phyloP scores from a whole-genome alignment of 2,329 filamentous ascomycete genomes.

The Microthyrium microscopicum region DNA sequence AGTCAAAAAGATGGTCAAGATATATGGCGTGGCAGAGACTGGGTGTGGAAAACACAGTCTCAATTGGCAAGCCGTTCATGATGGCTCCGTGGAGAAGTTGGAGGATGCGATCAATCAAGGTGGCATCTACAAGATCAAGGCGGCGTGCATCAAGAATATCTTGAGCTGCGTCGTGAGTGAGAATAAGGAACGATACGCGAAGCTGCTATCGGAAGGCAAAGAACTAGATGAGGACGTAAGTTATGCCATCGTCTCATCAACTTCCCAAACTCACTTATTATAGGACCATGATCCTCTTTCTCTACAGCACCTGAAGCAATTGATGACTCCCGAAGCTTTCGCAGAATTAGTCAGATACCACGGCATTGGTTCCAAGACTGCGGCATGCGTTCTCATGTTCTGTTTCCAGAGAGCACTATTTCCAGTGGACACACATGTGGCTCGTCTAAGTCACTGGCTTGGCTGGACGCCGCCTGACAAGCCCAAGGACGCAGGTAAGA shows the following conservation, averaged over 20 bases:
- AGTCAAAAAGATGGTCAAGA: constrained; percentile 46
- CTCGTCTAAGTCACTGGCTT: constrained; percentile 44
- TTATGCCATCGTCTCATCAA: too few relatives aligned
- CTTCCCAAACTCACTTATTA: too few relatives aligned
- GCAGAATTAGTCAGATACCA: constrained; percentile 39
- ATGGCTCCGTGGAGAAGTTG: constrained; percentile 42
- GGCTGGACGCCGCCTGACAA: constrained; percentile 39
- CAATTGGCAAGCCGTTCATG: constrained; percentile 55
- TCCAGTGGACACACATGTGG: constrained; percentile 51
- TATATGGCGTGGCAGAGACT: constrained; percentile 44
- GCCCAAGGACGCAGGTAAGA: too few relatives aligned
- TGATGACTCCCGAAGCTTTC: constrained; percentile 41
- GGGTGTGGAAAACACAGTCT: constrained; percentile 56
- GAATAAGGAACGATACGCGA: constrained; percentile 40
- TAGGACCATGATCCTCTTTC: constrained; percentile 45
- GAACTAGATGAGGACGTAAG: constrained; percentile 13
- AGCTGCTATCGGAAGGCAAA: constrained; percentile 19
- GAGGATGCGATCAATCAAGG: constrained; percentile 52
- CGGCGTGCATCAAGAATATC: constrained; percentile 55
- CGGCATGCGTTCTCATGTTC: constrained; percentile 47
- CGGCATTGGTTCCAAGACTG: constrained; percentile 50
- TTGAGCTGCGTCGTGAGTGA: constrained; percentile 56
- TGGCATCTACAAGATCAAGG: constrained; percentile 55
- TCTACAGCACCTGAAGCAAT: constrained; percentile 41
- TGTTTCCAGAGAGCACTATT: constrained; percentile 47